These are phyloP conservation scores for Priceomyces fermenticarens DNA, from an alignment of 805 yeast species.

Conservation along the genomic window DNA sequence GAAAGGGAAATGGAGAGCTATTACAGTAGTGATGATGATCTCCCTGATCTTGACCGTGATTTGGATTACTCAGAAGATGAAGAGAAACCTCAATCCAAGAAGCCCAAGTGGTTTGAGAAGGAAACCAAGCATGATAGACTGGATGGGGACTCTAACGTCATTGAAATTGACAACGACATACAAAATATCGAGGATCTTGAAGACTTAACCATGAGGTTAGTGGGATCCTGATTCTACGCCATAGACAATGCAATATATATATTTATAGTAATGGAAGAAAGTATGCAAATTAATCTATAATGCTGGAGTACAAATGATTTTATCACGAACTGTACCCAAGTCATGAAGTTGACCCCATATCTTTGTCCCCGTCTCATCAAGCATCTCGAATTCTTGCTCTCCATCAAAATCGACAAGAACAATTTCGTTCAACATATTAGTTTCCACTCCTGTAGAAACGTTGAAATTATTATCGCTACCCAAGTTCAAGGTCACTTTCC, in stretches of 20 bases:
- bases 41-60: conserved; percentile 44
- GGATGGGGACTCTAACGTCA: conserved; percentile 28
- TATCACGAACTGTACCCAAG: conserved; percentile 28
- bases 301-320: conserved; percentile 29
- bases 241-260: too few species aligned
- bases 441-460: conserved; percentile 66
- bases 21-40: conserved; percentile 31
- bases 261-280: background rate
- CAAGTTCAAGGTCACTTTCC: conserved; percentile 69
- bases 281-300: too few species aligned
- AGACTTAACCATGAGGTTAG: conserved; percentile 65
- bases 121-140: conserved; percentile 15
- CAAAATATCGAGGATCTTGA: conserved; percentile 92
- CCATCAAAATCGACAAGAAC: conserved; percentile 47
- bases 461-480: conserved; percentile 66
- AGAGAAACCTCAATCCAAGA: conserved; percentile 31
- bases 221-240: conserved; percentile 13
- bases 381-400: conserved; percentile 24
- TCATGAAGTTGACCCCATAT: conserved; percentile 23
- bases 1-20: conserved; percentile 54
- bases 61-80: conserved; percentile 35
- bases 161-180: conserved; percentile 77
- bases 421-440: conserved; percentile 71
- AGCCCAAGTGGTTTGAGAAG: conserved; percentile 50
- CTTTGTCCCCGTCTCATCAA: conserved; percentile 16